Evolutionary conservation across 768 basidiomycete genomes (phyloP).

Genomic region (Trametes cubensis): DNA sequence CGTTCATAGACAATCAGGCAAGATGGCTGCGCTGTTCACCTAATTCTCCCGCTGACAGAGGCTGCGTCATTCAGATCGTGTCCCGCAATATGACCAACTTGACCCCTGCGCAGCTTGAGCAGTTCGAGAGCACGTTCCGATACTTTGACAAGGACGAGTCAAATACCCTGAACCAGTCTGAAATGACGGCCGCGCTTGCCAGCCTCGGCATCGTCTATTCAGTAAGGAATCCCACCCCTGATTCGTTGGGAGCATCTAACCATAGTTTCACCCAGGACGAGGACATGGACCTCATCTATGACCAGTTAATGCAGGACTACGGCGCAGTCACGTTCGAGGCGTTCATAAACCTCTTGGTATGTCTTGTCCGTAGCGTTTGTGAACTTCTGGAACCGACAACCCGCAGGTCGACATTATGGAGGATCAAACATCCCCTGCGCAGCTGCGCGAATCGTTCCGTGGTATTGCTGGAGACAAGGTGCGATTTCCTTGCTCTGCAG

Average conservation of each 20-base stretch:
- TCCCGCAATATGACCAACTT: constrained; percentile 93
- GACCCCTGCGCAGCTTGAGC: constrained; percentile 93
- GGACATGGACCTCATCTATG: constrained; percentile 83
- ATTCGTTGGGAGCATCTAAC: background rate
- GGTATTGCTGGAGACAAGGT: constrained; percentile 92
- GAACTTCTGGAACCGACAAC: background rate
- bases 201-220: constrained; percentile 94
- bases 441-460: constrained; percentile 91
- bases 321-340: constrained; percentile 92
- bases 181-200: constrained; percentile 93
- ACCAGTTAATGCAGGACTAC: constrained; percentile 76
- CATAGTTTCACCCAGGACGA: constrained; percentile 58
- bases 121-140: constrained; percentile 96
- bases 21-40: constrained; percentile 19
- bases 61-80: constrained; percentile 63
- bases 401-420: constrained; percentile 90
- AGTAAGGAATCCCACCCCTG: constrained; percentile 40
- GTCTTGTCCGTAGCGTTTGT: constrained; percentile 24
- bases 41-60: background rate
- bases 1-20: constrained; percentile 96
- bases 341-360: constrained; percentile 89
- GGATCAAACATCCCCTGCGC: constrained; percentile 91
- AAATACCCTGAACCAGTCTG: constrained; percentile 81
- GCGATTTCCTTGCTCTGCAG: constrained; percentile 18
- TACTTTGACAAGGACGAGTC: constrained; percentile 95